Base-by-base conservation (phyloP, 768 basidiomycete species). In the Austroboletus festivus region DNA sequence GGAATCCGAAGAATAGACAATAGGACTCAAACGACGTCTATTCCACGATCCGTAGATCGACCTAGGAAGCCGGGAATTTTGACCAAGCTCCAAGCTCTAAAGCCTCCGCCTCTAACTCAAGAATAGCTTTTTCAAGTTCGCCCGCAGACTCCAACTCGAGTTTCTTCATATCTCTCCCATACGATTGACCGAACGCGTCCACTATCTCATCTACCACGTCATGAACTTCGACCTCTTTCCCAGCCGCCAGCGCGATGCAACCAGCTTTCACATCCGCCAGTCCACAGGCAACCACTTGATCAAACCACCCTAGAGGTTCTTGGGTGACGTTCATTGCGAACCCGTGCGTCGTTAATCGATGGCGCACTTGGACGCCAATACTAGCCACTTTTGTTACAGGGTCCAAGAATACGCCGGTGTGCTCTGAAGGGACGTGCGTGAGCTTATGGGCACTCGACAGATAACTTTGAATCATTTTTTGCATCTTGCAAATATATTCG, bases 351-450 rank as follows among this genome's bases (percentile, higher is more conserved):
- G 96, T 95, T 47, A 99, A 78, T 38, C 95, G 81, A 62, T 97
- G 94, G 47, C 93, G 84, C 46, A 98, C 85, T 67, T 97, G 93
- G 44, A 99, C 92, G 38, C 96, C 96, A 44, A 99, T 95, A 60
- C 95, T 98, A 16, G 82, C 92, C 57, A 99, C 76, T 68, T 98
- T 99, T 39, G 86, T 86, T 24, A 69, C 70, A n/a, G 75, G 71
- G 59, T 88, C 79, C 44, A 93, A 69, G 65, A 98, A 98, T 23
- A 96, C 85, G 20, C 96, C 96, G 3, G 93, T 95, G 60, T 94
- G 85, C 41, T 86, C 87, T 47, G 86, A 85, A 33, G 83, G 70
- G 48, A 74, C 57, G 57, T 78, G 71, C 24, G 60, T 42, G 56
- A 90, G 74, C n/a, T 69, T 78, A 68, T 90, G 85, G 21, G 71